Conservation (phyloP, 2,329 filamentous ascomycete genomes). For the Sclerotinia glacialis region DNA sequence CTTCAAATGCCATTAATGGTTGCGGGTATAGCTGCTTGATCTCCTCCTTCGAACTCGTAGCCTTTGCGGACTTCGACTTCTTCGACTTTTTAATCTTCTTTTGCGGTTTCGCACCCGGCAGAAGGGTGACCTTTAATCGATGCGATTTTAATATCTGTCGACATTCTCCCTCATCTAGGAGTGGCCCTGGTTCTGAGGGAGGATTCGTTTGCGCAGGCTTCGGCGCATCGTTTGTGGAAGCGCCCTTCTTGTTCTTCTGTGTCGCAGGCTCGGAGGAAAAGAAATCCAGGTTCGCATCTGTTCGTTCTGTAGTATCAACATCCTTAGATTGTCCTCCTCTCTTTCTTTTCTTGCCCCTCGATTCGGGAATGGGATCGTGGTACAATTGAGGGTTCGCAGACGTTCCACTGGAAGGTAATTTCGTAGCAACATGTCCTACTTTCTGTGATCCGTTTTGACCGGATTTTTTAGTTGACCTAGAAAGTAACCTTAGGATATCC, state of each 20-base stretch:
- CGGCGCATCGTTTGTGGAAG: conserved; percentile 25
- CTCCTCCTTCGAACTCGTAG: conserved; percentile 47
- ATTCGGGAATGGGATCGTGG: conserved; percentile 50
- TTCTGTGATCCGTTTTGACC: conserved; percentile 39
- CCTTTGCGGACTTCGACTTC: conserved; percentile 54
- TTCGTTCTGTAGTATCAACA: conserved; percentile 40
- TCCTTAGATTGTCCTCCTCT: conserved; percentile 42
- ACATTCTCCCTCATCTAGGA: conserved; percentile 67
- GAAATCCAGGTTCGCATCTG: conserved; percentile 49
- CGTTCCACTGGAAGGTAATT: conserved; percentile 63
- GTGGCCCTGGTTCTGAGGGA: conserved; percentile 24
- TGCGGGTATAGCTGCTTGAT: conserved; percentile 68
- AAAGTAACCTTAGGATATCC: conserved; percentile 71
- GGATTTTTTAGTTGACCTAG: conserved; percentile 61
- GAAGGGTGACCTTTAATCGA: conserved; percentile 77
- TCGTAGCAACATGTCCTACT: conserved; percentile 40
- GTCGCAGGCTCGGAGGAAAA: conserved; percentile 50
- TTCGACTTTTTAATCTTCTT: conserved; percentile 48
- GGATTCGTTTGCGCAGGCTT: conserved; percentile 16
- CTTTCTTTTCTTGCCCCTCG: conserved; percentile 55
- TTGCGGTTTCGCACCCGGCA: conserved; percentile 52
- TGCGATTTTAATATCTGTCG: conserved; percentile 73
- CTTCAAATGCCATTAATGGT: conserved; percentile 72
- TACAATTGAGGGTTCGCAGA: conserved; percentile 67
- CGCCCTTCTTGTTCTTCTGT: conserved; percentile 30